A percentile compares a stretch with the other conserved stretches of the same genome.
Conservation (phyloP, 2,329 filamentous ascomycete species). For the Cytospora piceicola region DNA sequence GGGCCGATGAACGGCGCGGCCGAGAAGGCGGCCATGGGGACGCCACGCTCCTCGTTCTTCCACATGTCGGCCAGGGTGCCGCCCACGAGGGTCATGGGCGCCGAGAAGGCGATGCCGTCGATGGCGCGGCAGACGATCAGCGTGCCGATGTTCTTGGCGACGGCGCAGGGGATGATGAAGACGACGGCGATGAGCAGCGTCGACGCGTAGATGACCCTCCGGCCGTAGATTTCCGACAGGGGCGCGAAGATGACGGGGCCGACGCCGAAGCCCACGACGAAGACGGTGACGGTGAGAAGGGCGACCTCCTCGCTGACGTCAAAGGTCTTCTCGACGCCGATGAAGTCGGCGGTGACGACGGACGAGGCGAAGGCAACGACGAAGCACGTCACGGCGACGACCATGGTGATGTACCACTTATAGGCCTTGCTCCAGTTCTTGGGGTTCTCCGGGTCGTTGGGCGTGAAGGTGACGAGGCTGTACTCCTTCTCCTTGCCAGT, state of each 20-base stretch:
- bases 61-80: slow-evolving; percentile 85
- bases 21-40: slow-evolving; percentile 85
- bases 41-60: slow-evolving; percentile 80
- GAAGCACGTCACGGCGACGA: slow-evolving; percentile 76
- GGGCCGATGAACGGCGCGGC: slow-evolving; percentile 84
- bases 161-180: slow-evolving; percentile 80
- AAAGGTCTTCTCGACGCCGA: slow-evolving; percentile 66
- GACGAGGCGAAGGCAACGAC: slow-evolving; percentile 73
- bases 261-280: slow-evolving; percentile 81
- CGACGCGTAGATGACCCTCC: slow-evolving; percentile 69
- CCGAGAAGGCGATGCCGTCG: slow-evolving; percentile 82
- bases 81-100: slow-evolving; percentile 84
- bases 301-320: slow-evolving; percentile 72
- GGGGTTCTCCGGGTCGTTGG: slow-evolving; percentile 75
- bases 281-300: slow-evolving; percentile 72
- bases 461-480: slow-evolving; percentile 66
- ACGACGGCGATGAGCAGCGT: slow-evolving; percentile 73
- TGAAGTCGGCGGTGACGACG: slow-evolving; percentile 78
- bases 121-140: slow-evolving; percentile 77
- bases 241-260: slow-evolving; percentile 83
- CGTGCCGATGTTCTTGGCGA: slow-evolving; percentile 75
- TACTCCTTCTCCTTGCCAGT: slow-evolving; percentile 41
- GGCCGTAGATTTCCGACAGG: slow-evolving; percentile 74
- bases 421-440: slow-evolving; percentile 81
- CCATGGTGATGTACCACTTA: slow-evolving; percentile 87